Conservation (phyloP, 257 asterid species). For the Forsythia viridissima region DNA sequence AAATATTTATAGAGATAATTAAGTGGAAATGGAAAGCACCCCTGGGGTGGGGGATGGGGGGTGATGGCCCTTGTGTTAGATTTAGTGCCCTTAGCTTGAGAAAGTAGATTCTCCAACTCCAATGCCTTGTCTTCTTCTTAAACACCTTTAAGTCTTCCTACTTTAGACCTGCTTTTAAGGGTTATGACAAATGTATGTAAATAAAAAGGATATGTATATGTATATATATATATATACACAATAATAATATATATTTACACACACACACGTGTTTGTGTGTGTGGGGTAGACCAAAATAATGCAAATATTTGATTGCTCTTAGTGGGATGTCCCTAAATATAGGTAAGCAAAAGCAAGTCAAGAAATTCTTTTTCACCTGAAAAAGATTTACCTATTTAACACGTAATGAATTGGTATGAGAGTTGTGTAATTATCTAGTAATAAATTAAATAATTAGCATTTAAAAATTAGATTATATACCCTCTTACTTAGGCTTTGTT, state of each 20-base stretch:
- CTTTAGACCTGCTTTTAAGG: conserved; percentile 79
- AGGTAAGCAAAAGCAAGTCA: conserved; percentile 23
- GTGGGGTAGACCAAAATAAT: conserved; percentile 29
- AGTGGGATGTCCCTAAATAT: conserved; percentile 35
- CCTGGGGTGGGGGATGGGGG: conserved; percentile 24
- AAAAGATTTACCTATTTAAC: conserved; percentile 28
- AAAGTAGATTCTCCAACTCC: conserved; percentile 56
- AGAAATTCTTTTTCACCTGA: conserved; percentile 28
- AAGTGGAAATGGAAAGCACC: too few species aligned
- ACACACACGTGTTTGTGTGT: neutral
- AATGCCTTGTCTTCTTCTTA: conserved; percentile 63
- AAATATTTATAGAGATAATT: too few species aligned
- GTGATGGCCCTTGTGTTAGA: conserved; percentile 43
- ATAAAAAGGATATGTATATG: too few species aligned
- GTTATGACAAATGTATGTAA: conserved; percentile 47
- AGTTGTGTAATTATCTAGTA: conserved; percentile 4
- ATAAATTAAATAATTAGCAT: neutral
- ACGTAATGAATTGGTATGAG: conserved; percentile 20
- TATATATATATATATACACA: neutral
- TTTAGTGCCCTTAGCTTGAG: conserved; percentile 32
- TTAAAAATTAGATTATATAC: neutral
- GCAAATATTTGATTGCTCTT: conserved; percentile 3
- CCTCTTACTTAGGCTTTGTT: too few species aligned
- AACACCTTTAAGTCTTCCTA: conserved; percentile 50
- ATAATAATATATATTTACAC: too few species aligned